phyloP scores from a whole-genome alignment of 2,329 filamentous ascomycete genomes.

The Rhynchosporium graminicola region DNA sequence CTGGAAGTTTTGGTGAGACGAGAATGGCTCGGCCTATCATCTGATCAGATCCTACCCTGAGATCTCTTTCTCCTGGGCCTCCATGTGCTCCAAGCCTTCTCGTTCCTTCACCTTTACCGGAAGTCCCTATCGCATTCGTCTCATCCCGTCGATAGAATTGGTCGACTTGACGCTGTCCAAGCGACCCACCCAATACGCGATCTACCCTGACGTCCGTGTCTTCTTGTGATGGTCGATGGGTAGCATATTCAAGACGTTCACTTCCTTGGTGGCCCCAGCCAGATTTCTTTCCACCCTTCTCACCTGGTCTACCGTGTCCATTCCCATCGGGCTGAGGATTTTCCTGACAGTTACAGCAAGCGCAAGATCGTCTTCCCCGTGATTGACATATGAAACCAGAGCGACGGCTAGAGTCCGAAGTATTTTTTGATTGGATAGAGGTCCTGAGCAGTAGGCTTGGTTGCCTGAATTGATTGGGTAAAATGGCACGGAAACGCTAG shows the following conservation, averaged over 20 bases:
- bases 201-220: not conserved
- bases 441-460: too few species aligned
- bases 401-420: constrained; percentile 3
- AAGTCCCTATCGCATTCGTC: not conserved
- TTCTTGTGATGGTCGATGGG: not conserved
- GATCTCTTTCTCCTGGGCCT: not conserved
- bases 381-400: constrained; percentile 3
- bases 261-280: constrained; percentile 15
- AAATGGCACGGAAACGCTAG: not conserved
- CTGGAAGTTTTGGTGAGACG: not conserved
- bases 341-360: not conserved
- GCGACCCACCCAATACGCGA: not conserved
- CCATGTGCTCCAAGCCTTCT: not conserved
- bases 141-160: not conserved
- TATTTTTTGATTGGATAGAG: constrained; percentile 1
- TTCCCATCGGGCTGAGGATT: not conserved
- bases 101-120: not conserved
- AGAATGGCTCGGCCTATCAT: constrained; percentile 2
- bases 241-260: constrained; percentile 20
- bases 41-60: not conserved
- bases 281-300: constrained; percentile 11
- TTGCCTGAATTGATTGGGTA: not conserved
- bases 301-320: constrained; percentile 6
- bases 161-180: not conserved
- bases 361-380: not conserved